phyloP scores from a whole-genome alignment of 192 early-diverging fungal species.

The Coemansia sp. region DNA sequence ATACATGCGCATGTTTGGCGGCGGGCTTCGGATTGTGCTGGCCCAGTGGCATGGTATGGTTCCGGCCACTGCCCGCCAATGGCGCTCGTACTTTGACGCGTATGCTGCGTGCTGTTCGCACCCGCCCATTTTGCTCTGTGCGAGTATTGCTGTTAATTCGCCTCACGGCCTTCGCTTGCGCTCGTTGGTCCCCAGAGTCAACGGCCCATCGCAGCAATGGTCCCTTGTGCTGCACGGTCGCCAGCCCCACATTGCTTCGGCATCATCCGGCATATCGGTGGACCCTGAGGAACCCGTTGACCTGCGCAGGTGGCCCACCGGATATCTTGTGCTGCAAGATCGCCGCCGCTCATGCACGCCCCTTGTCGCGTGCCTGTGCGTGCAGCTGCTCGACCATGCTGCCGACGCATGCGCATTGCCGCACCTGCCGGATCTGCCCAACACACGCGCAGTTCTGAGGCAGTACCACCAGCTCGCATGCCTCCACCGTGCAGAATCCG shows the following conservation, averaged over 20 bases:
- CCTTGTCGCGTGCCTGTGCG: conserved; percentile 31
- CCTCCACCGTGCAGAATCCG: conserved; percentile 36
- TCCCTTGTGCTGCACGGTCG: conserved; percentile 44
- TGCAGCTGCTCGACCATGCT: conserved; percentile 36
- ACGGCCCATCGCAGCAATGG: conserved; percentile 21
- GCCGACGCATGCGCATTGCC: neutral
- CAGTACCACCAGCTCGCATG: conserved; percentile 49
- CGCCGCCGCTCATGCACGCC: conserved; percentile 7
- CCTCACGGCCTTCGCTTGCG: conserved; percentile 19
- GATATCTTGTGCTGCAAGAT: conserved; percentile 38
- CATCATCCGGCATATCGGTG: neutral
- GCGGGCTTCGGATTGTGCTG: conserved; percentile 33
- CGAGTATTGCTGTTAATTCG: conserved; percentile 29
- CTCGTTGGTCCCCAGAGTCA: neutral
- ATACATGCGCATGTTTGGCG: conserved; percentile 38
- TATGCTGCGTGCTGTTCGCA: conserved; percentile 9
- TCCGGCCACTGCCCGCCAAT: conserved; percentile 18
- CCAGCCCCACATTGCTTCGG: conserved; percentile 29
- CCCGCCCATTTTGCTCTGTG: conserved; percentile 11
- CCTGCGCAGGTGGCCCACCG: conserved; percentile 26
- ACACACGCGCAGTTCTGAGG: conserved; percentile 25
- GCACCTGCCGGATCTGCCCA: neutral
- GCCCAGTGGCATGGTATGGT: conserved; percentile 47
- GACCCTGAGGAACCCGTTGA: neutral
- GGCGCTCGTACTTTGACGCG: conserved; percentile 19